phyloP scores from a whole-genome alignment of 2,329 filamentous ascomycete genomes.

The Penicillium sp. region DNA sequence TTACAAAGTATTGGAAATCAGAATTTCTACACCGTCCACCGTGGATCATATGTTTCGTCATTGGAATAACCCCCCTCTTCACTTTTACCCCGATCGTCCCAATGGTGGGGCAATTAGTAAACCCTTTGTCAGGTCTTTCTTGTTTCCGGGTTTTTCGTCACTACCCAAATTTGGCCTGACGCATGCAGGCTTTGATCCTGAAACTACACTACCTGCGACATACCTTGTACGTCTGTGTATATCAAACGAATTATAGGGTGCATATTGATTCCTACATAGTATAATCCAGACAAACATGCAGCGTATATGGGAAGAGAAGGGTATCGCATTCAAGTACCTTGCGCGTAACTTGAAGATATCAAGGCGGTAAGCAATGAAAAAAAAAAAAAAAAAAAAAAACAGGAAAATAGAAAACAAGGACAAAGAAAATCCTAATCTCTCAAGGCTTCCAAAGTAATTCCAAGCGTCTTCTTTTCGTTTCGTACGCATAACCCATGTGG shows the following conservation, averaged over 20 bases:
- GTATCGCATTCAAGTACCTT: not conserved
- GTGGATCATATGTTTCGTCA: not conserved
- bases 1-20: not conserved
- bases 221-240: not conserved
- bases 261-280: no score
- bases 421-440: not conserved
- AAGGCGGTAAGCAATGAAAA: not conserved
- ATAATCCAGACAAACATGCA: no score
- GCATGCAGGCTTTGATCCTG: not conserved
- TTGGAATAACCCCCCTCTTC: not conserved
- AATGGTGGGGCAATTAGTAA: conserved; percentile 2
- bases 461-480: conserved; percentile 25
- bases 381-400: not conserved
- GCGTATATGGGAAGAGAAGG: not conserved
- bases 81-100: conserved; percentile 2
- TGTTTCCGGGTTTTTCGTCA: not conserved
- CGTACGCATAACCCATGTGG: conserved; percentile 31
- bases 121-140: not conserved
- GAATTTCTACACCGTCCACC: not conserved
- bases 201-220: not conserved
- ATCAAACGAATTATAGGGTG: not conserved
- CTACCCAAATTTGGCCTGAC: not conserved
- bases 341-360: not conserved
- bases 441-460: conserved; percentile 28
- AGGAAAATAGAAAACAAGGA: not conserved